A percentile compares a stretch with the other conserved stretches of the same genome.
Conservation (phyloP, 139 green algal species). For the Zygnema circumcarinatum region DNA sequence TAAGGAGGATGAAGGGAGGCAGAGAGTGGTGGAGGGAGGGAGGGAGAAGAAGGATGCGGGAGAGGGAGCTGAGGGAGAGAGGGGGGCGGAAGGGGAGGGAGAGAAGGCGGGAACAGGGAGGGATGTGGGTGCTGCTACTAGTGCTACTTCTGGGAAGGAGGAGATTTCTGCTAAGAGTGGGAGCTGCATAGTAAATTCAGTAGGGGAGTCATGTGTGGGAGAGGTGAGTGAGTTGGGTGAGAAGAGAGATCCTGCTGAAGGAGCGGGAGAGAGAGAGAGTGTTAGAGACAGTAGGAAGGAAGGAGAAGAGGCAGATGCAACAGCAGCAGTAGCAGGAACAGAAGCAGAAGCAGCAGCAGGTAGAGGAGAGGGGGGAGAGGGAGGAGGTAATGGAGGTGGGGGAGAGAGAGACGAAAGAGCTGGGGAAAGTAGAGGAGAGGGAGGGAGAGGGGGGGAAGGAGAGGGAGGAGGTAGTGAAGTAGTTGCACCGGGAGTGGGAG, state of each 20-base stretch:
- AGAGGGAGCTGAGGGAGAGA: not conserved
- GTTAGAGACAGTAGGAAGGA: not conserved
- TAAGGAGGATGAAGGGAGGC: not conserved
- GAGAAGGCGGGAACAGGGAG: not conserved
- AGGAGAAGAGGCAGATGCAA: not conserved
- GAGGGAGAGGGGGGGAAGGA: not conserved
- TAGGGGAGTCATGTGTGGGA: not conserved
- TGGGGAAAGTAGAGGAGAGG: not conserved
- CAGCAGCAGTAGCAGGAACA: constrained; percentile 15
- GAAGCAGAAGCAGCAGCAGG: not conserved
- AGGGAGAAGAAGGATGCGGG: not conserved
- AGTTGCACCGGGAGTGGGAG: not conserved
- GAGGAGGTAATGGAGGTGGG: not conserved
- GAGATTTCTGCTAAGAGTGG: not conserved
- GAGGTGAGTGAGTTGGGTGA: not conserved
- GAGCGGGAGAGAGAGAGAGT: not conserved
- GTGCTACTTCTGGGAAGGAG: too few relatives aligned
- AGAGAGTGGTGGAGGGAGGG: not conserved
- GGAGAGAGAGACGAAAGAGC: not conserved
- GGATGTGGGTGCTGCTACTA: too few relatives aligned
- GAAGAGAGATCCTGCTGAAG: not conserved
- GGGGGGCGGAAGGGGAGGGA: not conserved
- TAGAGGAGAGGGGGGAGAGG: not conserved
- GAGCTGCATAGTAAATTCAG: not conserved
- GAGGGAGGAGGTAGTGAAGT: not conserved